These are phyloP conservation scores for Amorphotheca resinae DNA, from an alignment of 495 filamentous ascomycete genomes.

Conservation along the genomic window DNA sequence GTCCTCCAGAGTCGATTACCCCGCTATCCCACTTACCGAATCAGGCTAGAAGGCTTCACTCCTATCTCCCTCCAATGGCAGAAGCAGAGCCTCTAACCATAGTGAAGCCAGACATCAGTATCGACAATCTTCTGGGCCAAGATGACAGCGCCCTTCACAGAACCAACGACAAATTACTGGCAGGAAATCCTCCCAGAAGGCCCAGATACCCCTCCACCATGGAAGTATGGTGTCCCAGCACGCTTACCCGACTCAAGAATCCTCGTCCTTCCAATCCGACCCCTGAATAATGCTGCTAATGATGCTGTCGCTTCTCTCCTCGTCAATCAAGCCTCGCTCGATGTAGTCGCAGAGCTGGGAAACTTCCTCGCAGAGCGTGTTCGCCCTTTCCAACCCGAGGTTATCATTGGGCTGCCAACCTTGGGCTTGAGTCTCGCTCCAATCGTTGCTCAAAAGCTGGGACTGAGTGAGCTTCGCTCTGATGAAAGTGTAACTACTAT, in stretches of 20 bases:
- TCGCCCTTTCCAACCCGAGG: conserved; percentile 5
- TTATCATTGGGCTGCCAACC: conserved; percentile 17
- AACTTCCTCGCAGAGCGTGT: conserved; percentile 20
- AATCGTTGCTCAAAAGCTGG: conserved; percentile 10
- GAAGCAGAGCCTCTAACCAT: too few species aligned
- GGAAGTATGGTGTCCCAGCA: conserved; percentile 10
- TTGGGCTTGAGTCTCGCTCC: conserved; percentile 10
- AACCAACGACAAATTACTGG: conserved; percentile 18
- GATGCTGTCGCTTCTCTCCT: conserved; percentile 20
- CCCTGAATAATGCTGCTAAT: conserved; percentile 2
- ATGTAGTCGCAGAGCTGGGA: conserved; percentile 29
- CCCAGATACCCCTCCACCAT: conserved; percentile 1
- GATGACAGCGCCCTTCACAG: conserved; percentile 15
- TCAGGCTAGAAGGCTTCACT: too few species aligned
- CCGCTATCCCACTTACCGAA: too few species aligned
- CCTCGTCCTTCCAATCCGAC: conserved; percentile 15
- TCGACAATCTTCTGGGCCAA: too few species aligned
- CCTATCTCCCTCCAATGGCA: too few species aligned
- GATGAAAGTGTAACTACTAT: background rate
- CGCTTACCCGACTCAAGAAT: conserved; percentile 7
- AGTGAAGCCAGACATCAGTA: too few species aligned
- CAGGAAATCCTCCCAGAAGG: conserved; percentile 11
- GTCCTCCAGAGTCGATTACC: too few species aligned
- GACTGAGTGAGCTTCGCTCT: conserved; percentile 7
- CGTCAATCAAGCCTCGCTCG: conserved; percentile 33